A percentile compares a stretch with the other conserved stretches of the same genome.
Conservation (phyloP, 2,329 filamentous ascomycete species). For the Colletotrichum destructivum region DNA sequence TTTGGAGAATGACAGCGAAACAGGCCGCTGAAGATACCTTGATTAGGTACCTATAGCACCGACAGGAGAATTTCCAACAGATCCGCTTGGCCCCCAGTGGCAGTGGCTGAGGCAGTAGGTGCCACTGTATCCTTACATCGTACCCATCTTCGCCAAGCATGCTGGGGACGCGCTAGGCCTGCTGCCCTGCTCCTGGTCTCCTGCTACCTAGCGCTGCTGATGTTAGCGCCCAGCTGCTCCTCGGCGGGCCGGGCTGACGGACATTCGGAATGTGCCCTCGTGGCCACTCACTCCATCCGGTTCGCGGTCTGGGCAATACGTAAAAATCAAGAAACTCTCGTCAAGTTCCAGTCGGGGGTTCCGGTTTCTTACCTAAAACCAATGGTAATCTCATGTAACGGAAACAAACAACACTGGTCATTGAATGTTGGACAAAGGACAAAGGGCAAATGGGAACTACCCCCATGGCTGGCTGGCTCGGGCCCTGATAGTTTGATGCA, state of each 20-base stretch:
- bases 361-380: slow-evolving; percentile 29
- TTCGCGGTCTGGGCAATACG: slow-evolving; percentile 16
- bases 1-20: background rate
- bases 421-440: background rate
- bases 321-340: slow-evolving; percentile 7
- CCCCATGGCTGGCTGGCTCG: no score
- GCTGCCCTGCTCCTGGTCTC: background rate
- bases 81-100: background rate
- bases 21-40: background rate
- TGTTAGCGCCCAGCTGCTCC: background rate
- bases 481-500: slow-evolving; percentile 4
- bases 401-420: slow-evolving; percentile 1
- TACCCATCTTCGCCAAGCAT: slow-evolving; percentile 23
- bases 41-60: background rate
- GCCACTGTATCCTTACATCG: background rate
- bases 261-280: slow-evolving; percentile 29
- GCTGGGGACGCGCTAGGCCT: slow-evolving; percentile 12
- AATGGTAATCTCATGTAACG: background rate
- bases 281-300: slow-evolving; percentile 13
- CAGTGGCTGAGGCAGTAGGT: no score
- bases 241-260: slow-evolving; percentile 4
- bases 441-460: no score
- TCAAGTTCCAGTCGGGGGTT: slow-evolving; percentile 12
- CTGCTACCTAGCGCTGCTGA: background rate
- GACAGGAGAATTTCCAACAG: background rate